Evolutionary conservation across 225 moss, liverwort and hornwort species (phyloP).

Genomic region (Sphagnum tenellum): DNA sequence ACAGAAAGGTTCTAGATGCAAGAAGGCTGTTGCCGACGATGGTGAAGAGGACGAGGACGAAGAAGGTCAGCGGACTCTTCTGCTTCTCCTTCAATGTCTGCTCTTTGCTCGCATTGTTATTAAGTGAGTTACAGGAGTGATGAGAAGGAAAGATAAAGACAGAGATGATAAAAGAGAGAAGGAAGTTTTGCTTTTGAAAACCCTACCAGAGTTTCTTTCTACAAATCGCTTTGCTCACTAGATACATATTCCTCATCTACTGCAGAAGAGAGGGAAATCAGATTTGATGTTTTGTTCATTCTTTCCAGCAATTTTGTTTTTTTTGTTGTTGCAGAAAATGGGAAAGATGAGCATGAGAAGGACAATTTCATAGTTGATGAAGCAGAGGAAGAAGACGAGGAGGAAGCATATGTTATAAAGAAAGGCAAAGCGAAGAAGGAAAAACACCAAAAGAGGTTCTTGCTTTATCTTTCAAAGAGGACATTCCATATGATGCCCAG

Average conservation of each 20-base stretch:
- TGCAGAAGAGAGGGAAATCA: no score
- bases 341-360: constrained; percentile 93
- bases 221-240: no score
- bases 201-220: no score
- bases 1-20: constrained; percentile 41
- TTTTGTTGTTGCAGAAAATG: constrained; percentile 38
- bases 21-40: constrained; percentile 4
- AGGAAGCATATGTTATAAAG: constrained; percentile 61
- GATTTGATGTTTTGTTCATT: background rate
- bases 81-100: no score
- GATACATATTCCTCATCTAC: no score
- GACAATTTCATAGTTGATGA: constrained; percentile 93
- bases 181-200: no score
- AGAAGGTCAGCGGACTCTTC: constrained; percentile 2
- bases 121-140: no score
- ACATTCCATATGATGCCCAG: no score
- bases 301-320: no score
- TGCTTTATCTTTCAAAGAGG: background rate
- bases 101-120: no score
- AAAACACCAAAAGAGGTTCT: constrained; percentile 58
- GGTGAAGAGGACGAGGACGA: constrained; percentile 31
- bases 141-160: no score
- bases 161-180: no score
- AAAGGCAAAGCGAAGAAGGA: constrained; percentile 69
- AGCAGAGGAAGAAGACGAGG: constrained; percentile 80